Base-by-base conservation (phyloP, 1,284 basidiomycete species). In the Ustilago trichophora region DNA sequence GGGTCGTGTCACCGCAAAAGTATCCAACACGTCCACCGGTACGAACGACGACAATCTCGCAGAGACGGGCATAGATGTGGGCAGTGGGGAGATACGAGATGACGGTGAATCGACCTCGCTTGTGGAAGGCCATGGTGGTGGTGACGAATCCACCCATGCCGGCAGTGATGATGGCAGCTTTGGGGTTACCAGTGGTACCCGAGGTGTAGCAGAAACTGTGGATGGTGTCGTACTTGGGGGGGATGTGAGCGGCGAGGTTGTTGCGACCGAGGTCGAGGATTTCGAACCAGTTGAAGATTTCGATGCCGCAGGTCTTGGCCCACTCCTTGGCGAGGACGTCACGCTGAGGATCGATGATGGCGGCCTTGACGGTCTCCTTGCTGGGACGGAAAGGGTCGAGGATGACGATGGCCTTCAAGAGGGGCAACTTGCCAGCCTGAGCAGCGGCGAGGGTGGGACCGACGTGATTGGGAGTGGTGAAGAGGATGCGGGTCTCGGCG, bases 171-270 rank as follows among this genome's bases (percentile, higher is more conserved):
- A 96, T 82, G 34, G 87, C 94, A 70, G 92, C 86, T 87, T 84
- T 83, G 33, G 83, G 81, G 80, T 83, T 82, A 44, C 82, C 83
- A 55, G 80, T 83, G 13, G 83, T 83, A 35, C 91, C 91, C 22
- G 91, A 92, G 31, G 91, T 93, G 80, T 93, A 93, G 76, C 92
- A 94, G 46, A 94, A 88, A n/a, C 88, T 88, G 21, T 87, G 88
- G 46, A 93, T 79, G 36, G 87, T 84, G 42, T 90, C 86, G 6
- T 86, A 83, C 26, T 83, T 85, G 3, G 52, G 63, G 10, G 84
- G 85, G 18, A 88, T 85, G 45, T 88, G 87, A 19, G 88, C 87
- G 15, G 85, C 83, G 15, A 86, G 89, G 86, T 33, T 69, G 45
- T 38, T 52, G 27, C 65, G 58, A 26, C 79, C 79, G 11, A 72